Base-by-base conservation (phyloP, 495 filamentous ascomycete genomes). In the Annulohypoxylon maeteangense region DNA sequence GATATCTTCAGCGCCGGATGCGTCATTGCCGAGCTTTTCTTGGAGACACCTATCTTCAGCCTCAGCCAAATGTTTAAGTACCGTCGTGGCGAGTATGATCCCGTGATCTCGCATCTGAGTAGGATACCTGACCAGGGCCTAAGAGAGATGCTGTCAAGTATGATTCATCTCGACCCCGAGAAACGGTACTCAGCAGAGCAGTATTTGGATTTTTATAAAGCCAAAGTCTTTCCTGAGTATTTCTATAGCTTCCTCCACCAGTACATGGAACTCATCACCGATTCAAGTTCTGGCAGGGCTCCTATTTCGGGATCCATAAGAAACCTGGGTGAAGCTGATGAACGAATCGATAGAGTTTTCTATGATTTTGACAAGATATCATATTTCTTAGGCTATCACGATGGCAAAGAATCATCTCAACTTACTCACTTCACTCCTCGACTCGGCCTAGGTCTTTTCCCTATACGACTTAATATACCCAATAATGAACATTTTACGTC, bases 1-100 rank as follows among this genome's bases (percentile, higher is more conserved):
- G 96, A 99, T 77, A 91, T 99, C 27, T 99, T 99, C 81, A 98
- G 95, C 80, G 91, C 90, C 36, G 95, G 95, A 8, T 99, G 96
- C 75, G 96, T 98, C 20, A 97, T 99, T 73, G 96, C 96, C 3
- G 96, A 99, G 78, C 84, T 99, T 3, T 98, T 98, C 70, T 86
- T 97, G n/a, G 96, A 99, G 78, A 85, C 92, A 0, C 93, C 95
- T 1, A 94, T 98, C 31, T 98, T 99, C 80, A 94, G 86, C 31
- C 82, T 98, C 16, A 94, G 91, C 63, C 95, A 98, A 78, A 88
- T 99, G 64, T 98, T 93, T 85, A 95, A 93, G 75, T 98, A 98
- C 74, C 88, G 93, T 34, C 91, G 91, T 67, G 91, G 92, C 42
- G 94, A 98, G 75, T 99, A 97, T 79, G 94, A 97, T 70, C 95